A percentile compares a stretch with the other conserved stretches of the same genome.
These are phyloP conservation scores for Apiospora hydei DNA, from an alignment of 2,329 filamentous ascomycete genomes.

Conservation along the genomic window DNA sequence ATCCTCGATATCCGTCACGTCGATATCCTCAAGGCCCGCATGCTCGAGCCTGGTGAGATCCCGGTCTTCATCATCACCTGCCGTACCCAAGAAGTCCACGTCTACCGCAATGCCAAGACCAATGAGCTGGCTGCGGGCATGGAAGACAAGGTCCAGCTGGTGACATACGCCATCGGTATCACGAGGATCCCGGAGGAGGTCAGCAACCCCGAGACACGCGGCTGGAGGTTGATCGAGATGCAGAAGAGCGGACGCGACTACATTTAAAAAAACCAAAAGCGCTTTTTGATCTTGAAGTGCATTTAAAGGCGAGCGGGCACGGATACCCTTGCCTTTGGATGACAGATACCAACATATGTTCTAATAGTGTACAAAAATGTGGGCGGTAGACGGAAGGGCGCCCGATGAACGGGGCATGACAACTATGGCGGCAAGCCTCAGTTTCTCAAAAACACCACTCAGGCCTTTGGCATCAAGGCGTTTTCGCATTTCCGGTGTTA, in stretches of 20 bases:
- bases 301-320: constrained; percentile 10
- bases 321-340: constrained; percentile 4
- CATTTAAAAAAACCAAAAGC: constrained; percentile 52
- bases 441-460: constrained; percentile 23
- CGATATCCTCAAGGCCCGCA: constrained; percentile 81
- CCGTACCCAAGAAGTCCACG: constrained; percentile 95
- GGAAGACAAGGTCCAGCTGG: constrained; percentile 98
- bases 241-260: constrained; percentile 97
- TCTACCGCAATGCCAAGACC: constrained; percentile 92
- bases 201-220: constrained; percentile 93
- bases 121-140: constrained; percentile 91
- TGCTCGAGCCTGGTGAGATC: constrained; percentile 85
- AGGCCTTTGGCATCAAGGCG: constrained; percentile 15
- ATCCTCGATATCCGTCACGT: constrained; percentile 96
- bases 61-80: constrained; percentile 98
- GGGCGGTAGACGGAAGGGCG: constrained; percentile 4
- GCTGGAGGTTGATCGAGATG: constrained; percentile 97
- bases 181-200: constrained; percentile 94
- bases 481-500: constrained; percentile 5
- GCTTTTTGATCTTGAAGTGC: constrained; percentile 1
- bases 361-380: constrained; percentile 25
- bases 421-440: no score
- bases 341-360: constrained; percentile 23
- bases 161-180: constrained; percentile 97
- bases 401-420: not conserved